Conservation (phyloP, 805 yeast genomes). For the Candida nonsorbophila region DNA sequence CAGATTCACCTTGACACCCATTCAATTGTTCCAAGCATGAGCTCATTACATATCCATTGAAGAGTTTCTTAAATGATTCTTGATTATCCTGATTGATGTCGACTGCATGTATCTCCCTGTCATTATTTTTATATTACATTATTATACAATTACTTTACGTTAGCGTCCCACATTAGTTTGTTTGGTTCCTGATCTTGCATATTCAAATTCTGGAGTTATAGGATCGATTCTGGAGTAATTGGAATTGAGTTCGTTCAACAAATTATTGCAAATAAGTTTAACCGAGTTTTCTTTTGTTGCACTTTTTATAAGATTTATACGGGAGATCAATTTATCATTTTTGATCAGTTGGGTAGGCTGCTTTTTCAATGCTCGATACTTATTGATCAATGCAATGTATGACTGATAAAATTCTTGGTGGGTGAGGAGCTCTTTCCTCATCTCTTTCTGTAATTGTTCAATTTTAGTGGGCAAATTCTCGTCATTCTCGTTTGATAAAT, state of each 20-base stretch:
- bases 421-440: constrained; percentile 21
- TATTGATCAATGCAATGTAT: constrained; percentile 22
- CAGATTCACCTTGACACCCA: constrained; percentile 23
- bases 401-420: constrained; percentile 23
- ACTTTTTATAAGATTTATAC: constrained; percentile 15
- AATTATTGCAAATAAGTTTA: constrained; percentile 16
- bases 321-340: constrained; percentile 5
- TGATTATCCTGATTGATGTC: too few relatives aligned
- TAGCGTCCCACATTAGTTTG: too few relatives aligned
- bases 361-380: constrained; percentile 17
- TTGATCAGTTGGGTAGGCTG: not conserved
- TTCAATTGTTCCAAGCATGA: constrained; percentile 25
- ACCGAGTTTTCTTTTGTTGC: constrained; percentile 15
- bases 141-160: too few relatives aligned
- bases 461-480: not conserved
- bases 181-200: too few relatives aligned
- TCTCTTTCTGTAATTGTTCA: constrained; percentile 17
- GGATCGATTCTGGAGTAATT: constrained; percentile 3
- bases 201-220: too few relatives aligned
- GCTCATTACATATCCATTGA: constrained; percentile 14
- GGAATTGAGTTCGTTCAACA: constrained; percentile 17
- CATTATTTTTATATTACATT: too few relatives aligned
- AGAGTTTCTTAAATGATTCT: too few relatives aligned
- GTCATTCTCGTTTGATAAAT: constrained; percentile 9
- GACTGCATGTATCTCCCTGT: too few relatives aligned